These are phyloP conservation scores for Eruca vesicaria DNA, from an alignment of 441 rosid genomes.

Conservation along the genomic window DNA sequence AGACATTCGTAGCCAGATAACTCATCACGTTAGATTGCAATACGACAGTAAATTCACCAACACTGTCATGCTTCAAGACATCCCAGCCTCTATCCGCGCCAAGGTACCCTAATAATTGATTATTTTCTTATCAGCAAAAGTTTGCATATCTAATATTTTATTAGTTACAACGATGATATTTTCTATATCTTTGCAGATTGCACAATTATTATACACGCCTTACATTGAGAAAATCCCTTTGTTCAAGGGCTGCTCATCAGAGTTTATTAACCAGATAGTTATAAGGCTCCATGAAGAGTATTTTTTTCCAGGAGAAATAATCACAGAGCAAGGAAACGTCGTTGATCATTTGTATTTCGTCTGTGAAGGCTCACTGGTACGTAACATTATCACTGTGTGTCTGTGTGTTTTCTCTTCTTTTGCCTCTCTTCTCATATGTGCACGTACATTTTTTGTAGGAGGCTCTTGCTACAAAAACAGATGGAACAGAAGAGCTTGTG, in stretches of 20 bases:
- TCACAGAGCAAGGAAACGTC: constrained; percentile 85
- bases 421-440: neutral
- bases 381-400: neutral
- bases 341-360: constrained; percentile 95
- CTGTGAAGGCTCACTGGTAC: constrained; percentile 85
- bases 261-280: constrained; percentile 85
- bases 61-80: constrained; percentile 75
- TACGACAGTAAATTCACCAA: constrained; percentile 89
- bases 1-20: constrained; percentile 77
- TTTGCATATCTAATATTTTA: too few relatives aligned
- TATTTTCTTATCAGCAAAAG: neutral
- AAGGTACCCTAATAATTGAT: constrained; percentile 50
- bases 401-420: constrained; percentile 5
- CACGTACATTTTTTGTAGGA: constrained; percentile 42
- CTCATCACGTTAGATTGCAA: constrained; percentile 77
- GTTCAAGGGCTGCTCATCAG: constrained; percentile 76
- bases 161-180: neutral
- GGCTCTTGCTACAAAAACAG: constrained; percentile 57
- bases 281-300: constrained; percentile 91
- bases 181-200: constrained; percentile 54
- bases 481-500: constrained; percentile 68
- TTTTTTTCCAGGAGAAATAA: constrained; percentile 94
- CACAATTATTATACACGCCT: constrained; percentile 64
- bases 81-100: constrained; percentile 90
- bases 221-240: constrained; percentile 61